Base-by-base conservation (phyloP, 2,329 filamentous ascomycete genomes). In the Epichloe hybrida region DNA sequence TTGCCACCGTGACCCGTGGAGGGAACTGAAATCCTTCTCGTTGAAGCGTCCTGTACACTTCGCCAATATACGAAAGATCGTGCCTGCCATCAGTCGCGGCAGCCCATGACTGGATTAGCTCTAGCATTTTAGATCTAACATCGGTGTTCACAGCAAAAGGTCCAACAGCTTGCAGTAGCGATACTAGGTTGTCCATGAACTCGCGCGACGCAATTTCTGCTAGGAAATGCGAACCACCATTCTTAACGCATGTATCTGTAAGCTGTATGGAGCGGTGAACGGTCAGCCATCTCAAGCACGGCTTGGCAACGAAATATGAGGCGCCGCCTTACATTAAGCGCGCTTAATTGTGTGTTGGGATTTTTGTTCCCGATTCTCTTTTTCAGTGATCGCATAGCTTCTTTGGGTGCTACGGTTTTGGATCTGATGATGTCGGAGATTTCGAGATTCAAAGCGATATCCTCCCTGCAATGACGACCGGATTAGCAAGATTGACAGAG, bases 201-300 rank as follows among this genome's bases (percentile, higher is more conserved):
- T 98, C 93, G 56, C 90, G 82, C 17, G 91, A 96, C 40, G 93
- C 91, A 59, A 98, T 93, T 71, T 98, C 93, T 57, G 83, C 78
- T 47, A 98, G 82, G 68, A 98, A 98, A 69, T 98, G 93, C 39
- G 85, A 80, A 59, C 93, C 93, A 53, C 93, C 93, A 73, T 98
- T 98, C 73, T 98, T 98, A 54, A 97, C 89, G 65, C 93, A 98
- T 1, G 93, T 97, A 71, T 98, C 93, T 57, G 90, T 95, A 61
- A 98, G 84, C 88, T 81, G 80, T 38, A 13, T 13, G n/a, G 34
- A 37, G 31, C 9, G 39, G 20, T 31, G 8, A 20, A 20, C 15
- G 27, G 47, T 49, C 34, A 49, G 47, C 13, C 34, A 43, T 21
- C 15, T 20, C 36, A 13, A 36, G 31, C 34, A 23, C 20, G 15